Evolutionary conservation across 352 stramenopile genomes (phyloP), one percentile per base, ranked within the genome.

Genomic region (Globisporangium cystogenes): DNA sequence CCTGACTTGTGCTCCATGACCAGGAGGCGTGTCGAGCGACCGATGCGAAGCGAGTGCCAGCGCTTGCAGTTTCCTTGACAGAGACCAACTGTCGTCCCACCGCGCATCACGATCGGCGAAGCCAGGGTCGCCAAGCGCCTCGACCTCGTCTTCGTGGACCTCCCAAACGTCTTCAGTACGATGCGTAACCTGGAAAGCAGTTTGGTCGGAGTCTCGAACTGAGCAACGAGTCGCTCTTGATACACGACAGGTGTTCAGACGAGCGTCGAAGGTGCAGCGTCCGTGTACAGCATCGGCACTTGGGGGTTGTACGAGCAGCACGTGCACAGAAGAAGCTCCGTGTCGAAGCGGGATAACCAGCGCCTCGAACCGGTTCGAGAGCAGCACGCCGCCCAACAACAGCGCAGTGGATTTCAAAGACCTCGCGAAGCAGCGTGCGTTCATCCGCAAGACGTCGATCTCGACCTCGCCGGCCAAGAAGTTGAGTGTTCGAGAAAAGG

Each of bases 371-470:
- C 16, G 44, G n/a, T 27, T 11, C 20, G 40, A 45, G 40, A 15
- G 11, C 40, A 50, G 8, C 18, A 16, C 39, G 15, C 35, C 16
- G 26, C 6, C 48, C 31, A 44, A 39, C 36, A 46, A 26, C 18
- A 46, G 14, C 51, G 14, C 46, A 11, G 48, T 39, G 1, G 56
- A 70, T 11, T 74, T 85, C 35, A 68, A 53, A 12, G 73, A 75
- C 8, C 66, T 88, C 12, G 60, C 72, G 5, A 85, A 82, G 55
- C 74, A 88, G 60, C 74, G 77, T 10, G 77, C 77, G 14, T 85
- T 85, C 50, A 68, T 82, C 36, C 61, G 69, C 37, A 86, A 85
- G 31, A 57, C 63, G 3, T 76, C 70, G 36, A 43, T 69, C 14
- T 51, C 65, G 20, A 50, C 45, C 12, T 63, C 60, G 1, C 46